These are phyloP conservation scores for Gynochthodes officinalis DNA, from an alignment of 257 asterid genomes.

Conservation along the genomic window DNA sequence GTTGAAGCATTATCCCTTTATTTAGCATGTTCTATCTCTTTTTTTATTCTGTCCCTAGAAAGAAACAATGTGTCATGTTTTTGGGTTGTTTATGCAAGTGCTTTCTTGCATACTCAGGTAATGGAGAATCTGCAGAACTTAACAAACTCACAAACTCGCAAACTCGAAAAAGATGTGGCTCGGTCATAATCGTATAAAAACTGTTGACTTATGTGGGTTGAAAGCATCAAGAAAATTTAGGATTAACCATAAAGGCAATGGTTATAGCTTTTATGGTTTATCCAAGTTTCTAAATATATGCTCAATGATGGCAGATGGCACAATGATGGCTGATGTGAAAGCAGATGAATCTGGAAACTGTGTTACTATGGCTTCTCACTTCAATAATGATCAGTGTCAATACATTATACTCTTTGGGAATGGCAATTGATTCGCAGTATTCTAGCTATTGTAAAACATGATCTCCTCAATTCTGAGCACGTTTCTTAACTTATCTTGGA, in stretches of 20 bases:
- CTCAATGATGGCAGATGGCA: conserved; percentile 41
- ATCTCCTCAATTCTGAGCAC: too few relatives aligned
- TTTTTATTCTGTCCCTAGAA: not conserved
- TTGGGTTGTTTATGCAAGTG: conserved; percentile 10
- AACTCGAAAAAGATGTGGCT: conserved; percentile 98
- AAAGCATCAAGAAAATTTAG: conserved; percentile 87
- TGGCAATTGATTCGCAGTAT: not conserved
- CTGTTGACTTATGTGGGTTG: conserved; percentile 79
- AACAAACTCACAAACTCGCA: too few relatives aligned
- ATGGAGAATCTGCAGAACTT: conserved; percentile 77
- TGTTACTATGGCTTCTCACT: conserved; percentile 30
- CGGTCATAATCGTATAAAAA: conserved; percentile 89
- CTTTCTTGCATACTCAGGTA: conserved; percentile 60
- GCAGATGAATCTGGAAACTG: conserved; percentile 41
- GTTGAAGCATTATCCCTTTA: not conserved
- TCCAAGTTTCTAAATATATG: too few relatives aligned
- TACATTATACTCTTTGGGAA: not conserved
- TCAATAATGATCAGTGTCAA: conserved; percentile 38
- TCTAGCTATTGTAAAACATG: not conserved
- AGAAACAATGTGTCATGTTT: not conserved
- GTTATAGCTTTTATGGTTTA: too few relatives aligned
- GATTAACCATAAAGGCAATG: too few relatives aligned
- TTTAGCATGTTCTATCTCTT: not conserved
- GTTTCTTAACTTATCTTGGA: not conserved
- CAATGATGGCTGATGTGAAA: conserved; percentile 28